A percentile compares a stretch with the other conserved stretches of the same genome.
These are phyloP conservation scores for Macadamia tetraphylla DNA, from an alignment of 164 flowering plant genomes.

Conservation along the genomic window DNA sequence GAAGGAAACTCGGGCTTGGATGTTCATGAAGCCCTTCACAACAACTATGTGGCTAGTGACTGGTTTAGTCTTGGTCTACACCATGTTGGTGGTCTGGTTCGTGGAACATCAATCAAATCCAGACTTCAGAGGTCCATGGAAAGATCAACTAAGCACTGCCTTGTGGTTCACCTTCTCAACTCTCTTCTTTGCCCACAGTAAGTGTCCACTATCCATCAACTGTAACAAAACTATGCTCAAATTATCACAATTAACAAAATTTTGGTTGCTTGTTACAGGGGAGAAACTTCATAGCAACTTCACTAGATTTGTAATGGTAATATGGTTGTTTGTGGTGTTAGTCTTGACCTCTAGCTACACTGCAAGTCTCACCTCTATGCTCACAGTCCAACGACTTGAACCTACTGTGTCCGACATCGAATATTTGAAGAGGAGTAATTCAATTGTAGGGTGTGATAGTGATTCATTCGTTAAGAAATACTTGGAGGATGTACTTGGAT, in stretches of 20 bases:
- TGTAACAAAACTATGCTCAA: neutral
- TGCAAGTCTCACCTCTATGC: constrained; percentile 22
- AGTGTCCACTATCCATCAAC: constrained; percentile 15
- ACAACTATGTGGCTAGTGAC: constrained; percentile 44
- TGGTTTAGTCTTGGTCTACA: constrained; percentile 27
- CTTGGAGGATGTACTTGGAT: constrained; percentile 9
- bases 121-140: constrained; percentile 37
- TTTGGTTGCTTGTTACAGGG: constrained; percentile 4
- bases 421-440: neutral
- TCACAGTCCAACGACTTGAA: constrained; percentile 9
- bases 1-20: constrained; percentile 21
- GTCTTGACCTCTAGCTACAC: constrained; percentile 24
- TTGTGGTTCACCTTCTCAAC: constrained; percentile 57
- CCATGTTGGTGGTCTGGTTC: constrained; percentile 39
- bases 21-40: constrained; percentile 52
- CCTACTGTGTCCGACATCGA: constrained; percentile 4
- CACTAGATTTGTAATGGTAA: constrained; percentile 15
- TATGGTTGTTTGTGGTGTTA: constrained; percentile 23
- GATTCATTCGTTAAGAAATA: constrained; percentile 11
- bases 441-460: constrained; percentile 11
- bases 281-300: constrained; percentile 16
- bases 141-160: constrained; percentile 36
- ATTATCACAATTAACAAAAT: too few relatives aligned
- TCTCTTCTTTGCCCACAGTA: constrained; percentile 59
- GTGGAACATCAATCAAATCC: constrained; percentile 44